A percentile compares a stretch with the other conserved stretches of the same genome.
These are phyloP conservation scores for Yarrowia porcina DNA, from an alignment of 805 yeast species.

Conservation along the genomic window DNA sequence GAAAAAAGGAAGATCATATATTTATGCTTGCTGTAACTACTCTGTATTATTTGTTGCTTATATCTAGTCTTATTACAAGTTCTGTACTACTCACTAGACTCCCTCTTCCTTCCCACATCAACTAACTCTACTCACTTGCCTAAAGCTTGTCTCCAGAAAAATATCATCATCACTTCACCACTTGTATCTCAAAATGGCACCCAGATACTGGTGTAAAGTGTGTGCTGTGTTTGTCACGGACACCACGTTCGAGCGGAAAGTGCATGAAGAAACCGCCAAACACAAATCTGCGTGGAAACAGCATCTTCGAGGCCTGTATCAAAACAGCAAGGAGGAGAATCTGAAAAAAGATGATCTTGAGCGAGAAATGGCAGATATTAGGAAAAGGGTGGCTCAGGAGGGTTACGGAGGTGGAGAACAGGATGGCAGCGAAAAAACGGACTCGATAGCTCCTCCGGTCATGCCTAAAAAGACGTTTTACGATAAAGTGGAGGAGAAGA, in stretches of 20 bases:
- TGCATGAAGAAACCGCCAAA: slow-evolving; percentile 25
- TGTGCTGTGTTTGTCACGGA: slow-evolving; percentile 21
- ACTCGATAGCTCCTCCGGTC: neutral
- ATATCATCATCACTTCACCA: neutral
- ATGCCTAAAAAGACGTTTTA: neutral
- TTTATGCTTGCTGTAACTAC: too few species aligned
- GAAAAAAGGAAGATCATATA: too few species aligned
- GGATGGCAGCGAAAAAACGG: neutral
- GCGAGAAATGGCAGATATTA: slow-evolving; percentile 4
- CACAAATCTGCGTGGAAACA: slow-evolving; percentile 24
- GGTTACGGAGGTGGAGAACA: neutral
- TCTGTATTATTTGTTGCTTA: too few species aligned
- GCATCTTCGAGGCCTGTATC: slow-evolving; percentile 26
- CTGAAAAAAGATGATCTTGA: neutral
- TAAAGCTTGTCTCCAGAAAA: too few species aligned
- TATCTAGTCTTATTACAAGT: too few species aligned
- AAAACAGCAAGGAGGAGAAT: neutral
- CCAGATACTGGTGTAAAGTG: slow-evolving; percentile 18
- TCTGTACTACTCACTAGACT: neutral
- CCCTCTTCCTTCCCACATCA: neutral
- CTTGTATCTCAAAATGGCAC: neutral
- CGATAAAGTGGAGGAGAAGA: neutral
- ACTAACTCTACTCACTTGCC: neutral
- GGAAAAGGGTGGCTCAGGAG: neutral
- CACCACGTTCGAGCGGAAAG: slow-evolving; percentile 27